phyloP scores from a whole-genome alignment of 192 early-diverging fungal species.

The Backusella luteola region DNA sequence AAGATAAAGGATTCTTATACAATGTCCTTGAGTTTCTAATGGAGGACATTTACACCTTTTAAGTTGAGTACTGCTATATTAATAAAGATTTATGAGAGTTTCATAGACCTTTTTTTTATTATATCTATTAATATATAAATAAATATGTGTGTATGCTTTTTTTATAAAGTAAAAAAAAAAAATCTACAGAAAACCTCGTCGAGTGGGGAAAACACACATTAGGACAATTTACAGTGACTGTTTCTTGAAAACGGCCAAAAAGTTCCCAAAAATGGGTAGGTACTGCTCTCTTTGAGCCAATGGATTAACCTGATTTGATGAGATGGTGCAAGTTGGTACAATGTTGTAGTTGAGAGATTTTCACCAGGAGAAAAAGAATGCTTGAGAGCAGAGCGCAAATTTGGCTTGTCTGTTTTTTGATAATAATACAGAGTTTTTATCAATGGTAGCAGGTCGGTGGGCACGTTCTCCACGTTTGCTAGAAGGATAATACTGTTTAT shows the following conservation, averaged over 20 bases:
- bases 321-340: too few species aligned
- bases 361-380: too few species aligned
- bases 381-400: too few species aligned
- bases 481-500: too few species aligned
- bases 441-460: too few species aligned
- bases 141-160: not conserved
- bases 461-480: too few species aligned
- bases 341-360: too few species aligned
- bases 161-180: not conserved
- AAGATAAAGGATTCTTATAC: conserved; percentile 5
- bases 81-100: not conserved
- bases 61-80: not conserved
- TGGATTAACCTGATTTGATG: too few species aligned
- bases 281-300: not conserved
- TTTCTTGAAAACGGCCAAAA: not conserved
- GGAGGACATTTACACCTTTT: conserved; percentile 8
- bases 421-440: too few species aligned
- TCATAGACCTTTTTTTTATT: not conserved
- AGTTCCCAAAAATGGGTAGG: not conserved
- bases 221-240: not conserved
- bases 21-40: conserved; percentile 1
- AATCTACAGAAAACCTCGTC: not conserved
- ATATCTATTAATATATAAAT: not conserved
- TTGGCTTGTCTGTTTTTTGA: too few species aligned
- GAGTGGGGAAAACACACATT: not conserved